These are phyloP conservation scores for Margaritispora aquatica DNA, from an alignment of 495 filamentous ascomycete genomes.

Conservation along the genomic window DNA sequence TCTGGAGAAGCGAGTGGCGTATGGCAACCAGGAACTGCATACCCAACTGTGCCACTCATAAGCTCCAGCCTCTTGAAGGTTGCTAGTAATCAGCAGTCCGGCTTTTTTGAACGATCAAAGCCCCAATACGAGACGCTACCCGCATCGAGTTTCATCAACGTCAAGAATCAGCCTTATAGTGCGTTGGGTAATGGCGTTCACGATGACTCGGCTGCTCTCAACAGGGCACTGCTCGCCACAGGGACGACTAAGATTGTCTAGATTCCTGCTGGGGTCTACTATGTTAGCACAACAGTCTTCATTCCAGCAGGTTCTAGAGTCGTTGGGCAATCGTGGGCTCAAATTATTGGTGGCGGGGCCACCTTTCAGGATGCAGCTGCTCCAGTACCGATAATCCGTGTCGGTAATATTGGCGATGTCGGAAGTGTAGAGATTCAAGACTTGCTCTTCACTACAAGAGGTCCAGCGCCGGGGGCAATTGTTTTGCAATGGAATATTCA, in stretches of 20 bases:
- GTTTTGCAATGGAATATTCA: neutral
- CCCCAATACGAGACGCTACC: too few relatives aligned
- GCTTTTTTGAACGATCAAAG: too few relatives aligned
- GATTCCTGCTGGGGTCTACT: constrained; percentile 56
- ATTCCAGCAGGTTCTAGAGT: constrained; percentile 43
- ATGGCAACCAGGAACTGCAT: too few relatives aligned
- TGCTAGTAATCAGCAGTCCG: too few relatives aligned
- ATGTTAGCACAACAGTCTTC: constrained; percentile 49
- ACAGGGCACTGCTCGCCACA: too few relatives aligned
- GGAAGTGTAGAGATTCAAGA: constrained; percentile 26
- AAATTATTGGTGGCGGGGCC: constrained; percentile 50
- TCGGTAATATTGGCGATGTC: constrained; percentile 43
- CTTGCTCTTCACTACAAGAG: neutral
- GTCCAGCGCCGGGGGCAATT: neutral
- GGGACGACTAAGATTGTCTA: constrained; percentile 54
- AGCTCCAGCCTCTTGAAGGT: too few relatives aligned
- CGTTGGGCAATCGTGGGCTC: constrained; percentile 47
- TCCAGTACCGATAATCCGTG: constrained; percentile 46
- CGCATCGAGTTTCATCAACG: too few relatives aligned
- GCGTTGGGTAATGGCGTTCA: too few relatives aligned
- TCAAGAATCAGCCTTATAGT: too few relatives aligned
- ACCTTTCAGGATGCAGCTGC: constrained; percentile 40
- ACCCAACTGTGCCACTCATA: too few relatives aligned
- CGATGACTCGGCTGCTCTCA: too few relatives aligned
- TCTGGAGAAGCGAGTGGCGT: too few relatives aligned